These are phyloP conservation scores for Gnomoniopsis smithogilvyi DNA, from an alignment of 2,329 filamentous ascomycete species.

Conservation along the genomic window DNA sequence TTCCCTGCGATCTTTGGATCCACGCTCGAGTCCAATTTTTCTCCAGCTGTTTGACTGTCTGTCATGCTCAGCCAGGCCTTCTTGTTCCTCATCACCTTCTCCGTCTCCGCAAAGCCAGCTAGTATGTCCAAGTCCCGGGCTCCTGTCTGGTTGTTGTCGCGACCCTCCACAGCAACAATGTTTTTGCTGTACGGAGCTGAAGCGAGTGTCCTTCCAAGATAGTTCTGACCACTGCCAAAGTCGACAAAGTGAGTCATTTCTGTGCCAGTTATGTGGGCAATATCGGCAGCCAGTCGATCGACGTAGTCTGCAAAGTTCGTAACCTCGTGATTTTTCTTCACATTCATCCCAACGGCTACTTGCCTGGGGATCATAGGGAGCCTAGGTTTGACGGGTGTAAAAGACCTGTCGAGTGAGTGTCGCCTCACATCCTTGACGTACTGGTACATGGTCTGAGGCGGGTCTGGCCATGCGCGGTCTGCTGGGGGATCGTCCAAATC, in stretches of 20 bases:
- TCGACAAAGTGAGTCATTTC: constrained; percentile 85
- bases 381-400: constrained; percentile 41
- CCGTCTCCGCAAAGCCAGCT: constrained; percentile 71
- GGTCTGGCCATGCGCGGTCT: constrained; percentile 24
- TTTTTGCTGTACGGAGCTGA: constrained; percentile 81
- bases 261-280: constrained; percentile 54
- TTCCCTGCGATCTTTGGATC: constrained; percentile 32
- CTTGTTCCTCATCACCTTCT: constrained; percentile 76
- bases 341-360: constrained; percentile 86
- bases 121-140: constrained; percentile 82
- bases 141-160: constrained; percentile 79
- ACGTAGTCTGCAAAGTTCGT: constrained; percentile 86
- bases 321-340: constrained; percentile 95
- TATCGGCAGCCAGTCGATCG: constrained; percentile 53
- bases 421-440: constrained; percentile 72
- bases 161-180: constrained; percentile 87
- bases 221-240: constrained; percentile 96
- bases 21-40: constrained; percentile 39
- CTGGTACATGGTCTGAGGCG: constrained; percentile 58
- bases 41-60: constrained; percentile 37
- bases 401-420: constrained; percentile 64
- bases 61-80: constrained; percentile 65
- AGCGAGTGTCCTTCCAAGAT: constrained; percentile 83
- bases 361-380: constrained; percentile 62
- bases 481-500: constrained; percentile 50